Percentiles rank a stretch among this genome's conserved stretches.
Evolutionary conservation across 306 rosid genomes (phyloP).

Genomic region (Pterocarpus santalinus): DNA sequence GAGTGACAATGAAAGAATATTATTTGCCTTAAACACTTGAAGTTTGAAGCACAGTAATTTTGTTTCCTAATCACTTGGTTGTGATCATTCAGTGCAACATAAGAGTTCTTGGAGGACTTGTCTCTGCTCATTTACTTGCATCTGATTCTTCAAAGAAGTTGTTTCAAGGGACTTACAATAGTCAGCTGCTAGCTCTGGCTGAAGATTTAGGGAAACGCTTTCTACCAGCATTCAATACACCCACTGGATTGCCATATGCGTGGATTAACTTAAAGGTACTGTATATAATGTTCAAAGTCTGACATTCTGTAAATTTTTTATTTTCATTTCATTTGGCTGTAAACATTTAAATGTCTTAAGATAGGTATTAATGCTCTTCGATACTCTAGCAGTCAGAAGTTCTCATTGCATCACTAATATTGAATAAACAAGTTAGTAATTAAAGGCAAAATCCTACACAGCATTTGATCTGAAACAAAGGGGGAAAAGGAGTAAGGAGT

Average conservation of each 20-base stretch:
- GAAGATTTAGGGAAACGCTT: slow-evolving; percentile 91
- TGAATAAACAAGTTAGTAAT: slow-evolving; percentile 1
- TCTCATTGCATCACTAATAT: slow-evolving; percentile 19
- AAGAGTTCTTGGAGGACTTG: slow-evolving; percentile 98
- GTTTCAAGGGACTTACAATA: slow-evolving; percentile 70
- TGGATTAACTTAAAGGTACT: slow-evolving; percentile 96
- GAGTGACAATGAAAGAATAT: slow-evolving; percentile 37
- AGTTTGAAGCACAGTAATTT: slow-evolving; percentile 42
- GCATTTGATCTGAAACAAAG: slow-evolving; percentile 27
- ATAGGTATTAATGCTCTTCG: slow-evolving; percentile 28
- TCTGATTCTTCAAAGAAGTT: slow-evolving; percentile 82
- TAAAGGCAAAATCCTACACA: neutral
- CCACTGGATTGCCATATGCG: slow-evolving; percentile 98
- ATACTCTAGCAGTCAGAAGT: slow-evolving; percentile 11
- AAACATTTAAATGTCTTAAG: slow-evolving; percentile 23
- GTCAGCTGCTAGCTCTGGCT: slow-evolving; percentile 82
- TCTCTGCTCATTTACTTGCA: slow-evolving; percentile 95
- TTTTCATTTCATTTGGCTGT: slow-evolving; percentile 21
- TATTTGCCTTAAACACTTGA: slow-evolving; percentile 27
- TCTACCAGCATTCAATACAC: slow-evolving; percentile 83
- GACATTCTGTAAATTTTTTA: slow-evolving; percentile 25
- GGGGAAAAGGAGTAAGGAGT: slow-evolving; percentile 22
- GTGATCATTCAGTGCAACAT: slow-evolving; percentile 89
- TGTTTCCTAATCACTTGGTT: slow-evolving; percentile 51
- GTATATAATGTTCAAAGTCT: slow-evolving; percentile 16